phyloP scores from a whole-genome alignment of 1,284 basidiomycete genomes.

The Mycena citricolor region DNA sequence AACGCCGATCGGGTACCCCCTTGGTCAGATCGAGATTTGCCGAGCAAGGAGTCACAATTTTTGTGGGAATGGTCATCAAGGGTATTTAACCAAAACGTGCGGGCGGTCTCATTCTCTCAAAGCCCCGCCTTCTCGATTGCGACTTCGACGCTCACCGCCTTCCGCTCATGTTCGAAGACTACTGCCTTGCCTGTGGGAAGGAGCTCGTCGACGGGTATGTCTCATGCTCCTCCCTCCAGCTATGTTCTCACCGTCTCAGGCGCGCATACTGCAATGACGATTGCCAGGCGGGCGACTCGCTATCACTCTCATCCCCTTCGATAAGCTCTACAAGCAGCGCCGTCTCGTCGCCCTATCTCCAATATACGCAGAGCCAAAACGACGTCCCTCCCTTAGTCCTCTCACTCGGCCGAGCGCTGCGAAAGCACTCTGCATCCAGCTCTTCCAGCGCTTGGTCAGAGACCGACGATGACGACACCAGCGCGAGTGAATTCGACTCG shows the following conservation, averaged over 20 bases:
- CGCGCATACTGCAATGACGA: slow-evolving; percentile 73
- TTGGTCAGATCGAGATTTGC: too few species aligned
- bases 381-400: slow-evolving; percentile 63
- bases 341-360: slow-evolving; percentile 64
- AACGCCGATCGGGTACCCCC: too few species aligned
- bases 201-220: slow-evolving; percentile 64
- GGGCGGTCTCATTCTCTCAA: too few species aligned
- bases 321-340: slow-evolving; percentile 67
- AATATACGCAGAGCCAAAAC: slow-evolving; percentile 46
- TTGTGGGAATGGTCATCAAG: too few species aligned
- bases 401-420: slow-evolving; percentile 53
- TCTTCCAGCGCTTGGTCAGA: slow-evolving; percentile 62
- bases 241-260: slow-evolving; percentile 41
- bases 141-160: too few species aligned
- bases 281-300: slow-evolving; percentile 65
- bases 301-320: slow-evolving; percentile 62
- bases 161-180: slow-evolving; percentile 83
- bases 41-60: too few species aligned
- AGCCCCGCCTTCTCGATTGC: too few species aligned
- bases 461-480: slow-evolving; percentile 59
- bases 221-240: slow-evolving; percentile 21
- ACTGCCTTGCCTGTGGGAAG: slow-evolving; percentile 68
- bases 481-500: slow-evolving; percentile 43
- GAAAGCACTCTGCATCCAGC: slow-evolving; percentile 50
- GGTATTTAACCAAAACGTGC: too few species aligned